Evolutionary conservation across 805 yeast species (phyloP).

Genomic region (Candida patagonica): DNA sequence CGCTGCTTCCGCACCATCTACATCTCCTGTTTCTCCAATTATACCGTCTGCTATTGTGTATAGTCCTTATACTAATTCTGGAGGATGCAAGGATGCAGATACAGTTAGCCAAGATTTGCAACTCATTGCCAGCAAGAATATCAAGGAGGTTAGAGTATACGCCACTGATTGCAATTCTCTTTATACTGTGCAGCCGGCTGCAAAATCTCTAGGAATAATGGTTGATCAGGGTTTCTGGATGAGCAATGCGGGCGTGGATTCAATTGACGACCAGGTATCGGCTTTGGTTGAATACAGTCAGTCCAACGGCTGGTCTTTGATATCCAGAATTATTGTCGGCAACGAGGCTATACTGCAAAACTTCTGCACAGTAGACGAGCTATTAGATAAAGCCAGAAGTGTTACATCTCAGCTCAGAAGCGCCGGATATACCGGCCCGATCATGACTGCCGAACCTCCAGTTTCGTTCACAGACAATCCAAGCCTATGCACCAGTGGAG

Average conservation of each 20-base stretch:
- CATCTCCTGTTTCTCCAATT: slow-evolving; percentile 15
- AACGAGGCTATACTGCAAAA: slow-evolving; percentile 75
- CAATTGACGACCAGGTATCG: slow-evolving; percentile 52
- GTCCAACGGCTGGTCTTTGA: slow-evolving; percentile 59
- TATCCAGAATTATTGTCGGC: slow-evolving; percentile 73
- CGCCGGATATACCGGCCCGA: slow-evolving; percentile 69
- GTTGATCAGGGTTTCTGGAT: slow-evolving; percentile 90
- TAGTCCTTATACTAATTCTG: slow-evolving; percentile 59
- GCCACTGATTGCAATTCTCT: slow-evolving; percentile 80
- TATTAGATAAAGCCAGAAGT: slow-evolving; percentile 51
- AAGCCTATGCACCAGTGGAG: slow-evolving; percentile 55
- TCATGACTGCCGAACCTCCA: slow-evolving; percentile 91
- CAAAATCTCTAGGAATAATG: slow-evolving; percentile 49
- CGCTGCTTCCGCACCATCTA: slow-evolving; percentile 16
- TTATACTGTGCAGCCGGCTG: slow-evolving; percentile 53
- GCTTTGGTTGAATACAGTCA: slow-evolving; percentile 44
- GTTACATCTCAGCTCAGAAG: slow-evolving; percentile 48
- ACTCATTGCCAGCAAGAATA: slow-evolving; percentile 50
- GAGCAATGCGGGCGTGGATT: slow-evolving; percentile 49
- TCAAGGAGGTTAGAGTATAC: slow-evolving; percentile 62
- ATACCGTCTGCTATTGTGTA: slow-evolving; percentile 28
- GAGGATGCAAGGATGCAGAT: slow-evolving; percentile 52
- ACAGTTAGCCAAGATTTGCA: slow-evolving; percentile 51
- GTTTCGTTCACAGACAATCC: slow-evolving; percentile 56
- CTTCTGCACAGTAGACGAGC: slow-evolving; percentile 50